A percentile compares a stretch with the other conserved stretches of the same genome.
These are phyloP conservation scores for Cercospora brassicicola DNA, from an alignment of 2,329 filamentous ascomycete species.

Conservation along the genomic window DNA sequence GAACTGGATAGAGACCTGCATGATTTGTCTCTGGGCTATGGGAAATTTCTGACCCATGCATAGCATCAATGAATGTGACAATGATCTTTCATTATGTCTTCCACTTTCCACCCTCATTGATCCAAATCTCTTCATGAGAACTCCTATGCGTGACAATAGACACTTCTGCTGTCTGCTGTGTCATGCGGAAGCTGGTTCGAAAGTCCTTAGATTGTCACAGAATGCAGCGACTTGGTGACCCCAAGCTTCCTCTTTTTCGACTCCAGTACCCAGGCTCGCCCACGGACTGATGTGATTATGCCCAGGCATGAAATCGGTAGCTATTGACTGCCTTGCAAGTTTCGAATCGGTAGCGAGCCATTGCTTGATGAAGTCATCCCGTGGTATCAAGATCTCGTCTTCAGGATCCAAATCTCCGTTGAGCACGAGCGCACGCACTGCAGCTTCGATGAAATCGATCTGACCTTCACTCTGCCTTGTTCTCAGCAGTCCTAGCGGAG, in stretches of 20 bases:
- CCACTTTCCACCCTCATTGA: background rate
- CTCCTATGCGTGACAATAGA: background rate
- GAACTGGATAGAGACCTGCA: background rate
- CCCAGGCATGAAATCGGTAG: constrained; percentile 29
- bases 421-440: constrained; percentile 24
- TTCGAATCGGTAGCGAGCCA: constrained; percentile 24
- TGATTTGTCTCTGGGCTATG: background rate
- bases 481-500: constrained; percentile 29
- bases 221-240: constrained; percentile 30
- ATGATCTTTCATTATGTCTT: background rate
- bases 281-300: constrained; percentile 36
- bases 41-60: background rate
- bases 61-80: background rate
- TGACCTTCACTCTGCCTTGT: constrained; percentile 11
- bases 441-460: constrained; percentile 25
- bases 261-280: constrained; percentile 26
- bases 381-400: constrained; percentile 29
- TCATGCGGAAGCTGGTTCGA: background rate
- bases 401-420: constrained; percentile 33
- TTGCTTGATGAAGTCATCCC: constrained; percentile 30
- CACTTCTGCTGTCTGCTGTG: background rate
- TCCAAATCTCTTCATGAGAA: background rate
- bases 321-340: constrained; percentile 23
- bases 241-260: constrained; percentile 32
- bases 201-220: constrained; percentile 27